These are phyloP conservation scores for Nymphaea colorata DNA, from an alignment of 164 flowering plant species.

Conservation along the genomic window DNA sequence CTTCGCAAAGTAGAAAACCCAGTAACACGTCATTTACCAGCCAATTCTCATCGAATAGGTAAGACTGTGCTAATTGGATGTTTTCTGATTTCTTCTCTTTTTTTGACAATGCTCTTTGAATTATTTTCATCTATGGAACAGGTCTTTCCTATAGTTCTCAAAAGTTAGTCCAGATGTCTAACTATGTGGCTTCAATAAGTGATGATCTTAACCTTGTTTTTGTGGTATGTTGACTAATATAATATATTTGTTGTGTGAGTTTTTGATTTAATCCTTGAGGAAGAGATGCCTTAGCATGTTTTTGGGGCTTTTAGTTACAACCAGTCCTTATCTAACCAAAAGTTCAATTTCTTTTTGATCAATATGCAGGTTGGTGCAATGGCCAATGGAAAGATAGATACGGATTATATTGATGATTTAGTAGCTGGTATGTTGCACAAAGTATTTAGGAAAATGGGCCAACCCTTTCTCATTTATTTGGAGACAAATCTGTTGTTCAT, in stretches of 20 bases:
- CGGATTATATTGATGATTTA: constrained; percentile 49
- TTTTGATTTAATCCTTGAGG: no score
- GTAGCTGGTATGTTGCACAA: constrained; percentile 34
- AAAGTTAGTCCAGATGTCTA: constrained; percentile 38
- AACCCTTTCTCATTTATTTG: background rate
- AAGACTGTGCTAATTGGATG: constrained; percentile 3
- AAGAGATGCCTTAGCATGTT: no score
- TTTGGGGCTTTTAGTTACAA: no score
- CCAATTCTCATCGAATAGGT: constrained; percentile 76
- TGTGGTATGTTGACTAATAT: constrained; percentile 40
- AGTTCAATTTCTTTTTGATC: background rate
- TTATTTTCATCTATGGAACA: constrained; percentile 11
- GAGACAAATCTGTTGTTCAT: no score
- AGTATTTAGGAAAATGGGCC: background rate
- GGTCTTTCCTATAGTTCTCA: constrained; percentile 82
- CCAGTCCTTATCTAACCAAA: no score
- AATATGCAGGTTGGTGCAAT: constrained; percentile 68
- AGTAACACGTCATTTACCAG: constrained; percentile 72
- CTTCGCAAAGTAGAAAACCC: constrained; percentile 78
- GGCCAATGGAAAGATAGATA: constrained; percentile 66
- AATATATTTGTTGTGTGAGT: no score
- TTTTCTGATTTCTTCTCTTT: no score
- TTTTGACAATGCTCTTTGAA: background rate
- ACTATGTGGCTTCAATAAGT: constrained; percentile 34
- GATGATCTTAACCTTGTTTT: constrained; percentile 53